Evolutionary conservation across 768 basidiomycete genomes (phyloP), one percentile per base, ranked within the genome.

Genomic region (Tylopilus vinaceipallidus): DNA sequence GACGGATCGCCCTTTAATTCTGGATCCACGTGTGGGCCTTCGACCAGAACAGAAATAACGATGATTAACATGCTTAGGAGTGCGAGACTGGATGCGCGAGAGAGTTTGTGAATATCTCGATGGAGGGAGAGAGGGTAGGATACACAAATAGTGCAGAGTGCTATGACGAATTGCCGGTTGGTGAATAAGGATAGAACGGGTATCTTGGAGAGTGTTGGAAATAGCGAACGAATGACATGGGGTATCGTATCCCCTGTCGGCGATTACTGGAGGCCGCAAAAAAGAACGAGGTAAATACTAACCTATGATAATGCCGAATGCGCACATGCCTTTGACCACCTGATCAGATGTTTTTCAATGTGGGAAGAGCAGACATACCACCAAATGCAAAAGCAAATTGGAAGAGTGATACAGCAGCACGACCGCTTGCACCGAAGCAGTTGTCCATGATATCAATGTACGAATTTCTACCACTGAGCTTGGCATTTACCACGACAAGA

Each of bases 351-450:
- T 39, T 16, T 20, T 16, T 33, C 36, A 9, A 4, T 17, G 9
- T 16, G 17, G n/a, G 23, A 49, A 30, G 26, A 41, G 37, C 16
- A 11, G 38, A 52, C 81, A 45, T 61, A 86, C 93, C 95, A 60
- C 97, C 97, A 56, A 97, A 97, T 8, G 97, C 97, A 64, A 99
- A 98, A 4, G 93, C 76, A 64, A 99, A 98, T 65, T 98, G 97
- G 65, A 99, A 98, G 67, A 98, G 86, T 0, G 95, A 95, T 16
- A 97, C 91, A 0, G 91, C 91, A 2, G 91, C 91, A 44, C 92
- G 82, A n/a, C 97, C 97, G 45, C 84, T 86, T 12, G 81, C 68
- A 7, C 97, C 97, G 68, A 95, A 99, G 68, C 91, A 95, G 43
- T 83, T 86, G 64, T 89, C 75, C 94, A 98, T 95, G 47, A 97